Evolutionary conservation across 1,284 basidiomycete genomes (phyloP).

Genomic region (Cystobasidiaceae sp.): DNA sequence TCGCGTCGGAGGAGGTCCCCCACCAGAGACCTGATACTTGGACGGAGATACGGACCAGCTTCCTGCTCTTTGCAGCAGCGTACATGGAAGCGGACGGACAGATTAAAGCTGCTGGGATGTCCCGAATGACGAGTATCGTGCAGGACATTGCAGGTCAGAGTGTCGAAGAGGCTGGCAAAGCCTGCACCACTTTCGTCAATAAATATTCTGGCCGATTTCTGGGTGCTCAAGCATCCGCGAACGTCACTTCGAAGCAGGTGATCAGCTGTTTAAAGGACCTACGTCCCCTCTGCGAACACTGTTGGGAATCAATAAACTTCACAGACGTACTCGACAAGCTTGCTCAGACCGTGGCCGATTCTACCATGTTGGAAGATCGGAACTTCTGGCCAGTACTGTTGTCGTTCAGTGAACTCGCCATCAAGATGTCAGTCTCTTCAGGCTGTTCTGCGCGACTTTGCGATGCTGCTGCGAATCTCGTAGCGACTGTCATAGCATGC

Average conservation of each 20-base stretch:
- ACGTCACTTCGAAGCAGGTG: not conserved
- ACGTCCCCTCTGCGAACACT: not conserved
- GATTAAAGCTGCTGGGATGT: too few species aligned
- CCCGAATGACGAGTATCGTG: too few species aligned
- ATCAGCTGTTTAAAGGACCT: not conserved
- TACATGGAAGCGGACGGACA: too few species aligned
- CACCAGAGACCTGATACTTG: too few species aligned
- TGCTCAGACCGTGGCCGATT: not conserved
- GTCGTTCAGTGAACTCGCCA: not conserved
- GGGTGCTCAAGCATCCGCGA: not conserved
- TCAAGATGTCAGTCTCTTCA: not conserved
- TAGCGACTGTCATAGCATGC: too few species aligned
- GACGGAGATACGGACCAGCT: too few species aligned
- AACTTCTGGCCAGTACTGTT: not conserved
- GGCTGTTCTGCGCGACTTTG: too few species aligned
- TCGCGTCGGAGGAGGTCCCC: too few species aligned
- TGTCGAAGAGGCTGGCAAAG: too few species aligned
- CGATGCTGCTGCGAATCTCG: too few species aligned
- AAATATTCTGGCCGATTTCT: not conserved
- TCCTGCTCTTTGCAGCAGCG: too few species aligned
- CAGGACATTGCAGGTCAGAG: too few species aligned
- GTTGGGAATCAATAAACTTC: not conserved
- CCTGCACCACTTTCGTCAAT: not conserved
- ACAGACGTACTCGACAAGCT: not conserved
- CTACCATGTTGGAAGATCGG: not conserved